phyloP scores from a whole-genome alignment of 495 filamentous ascomycete genomes.

The Xylona heveae region DNA sequence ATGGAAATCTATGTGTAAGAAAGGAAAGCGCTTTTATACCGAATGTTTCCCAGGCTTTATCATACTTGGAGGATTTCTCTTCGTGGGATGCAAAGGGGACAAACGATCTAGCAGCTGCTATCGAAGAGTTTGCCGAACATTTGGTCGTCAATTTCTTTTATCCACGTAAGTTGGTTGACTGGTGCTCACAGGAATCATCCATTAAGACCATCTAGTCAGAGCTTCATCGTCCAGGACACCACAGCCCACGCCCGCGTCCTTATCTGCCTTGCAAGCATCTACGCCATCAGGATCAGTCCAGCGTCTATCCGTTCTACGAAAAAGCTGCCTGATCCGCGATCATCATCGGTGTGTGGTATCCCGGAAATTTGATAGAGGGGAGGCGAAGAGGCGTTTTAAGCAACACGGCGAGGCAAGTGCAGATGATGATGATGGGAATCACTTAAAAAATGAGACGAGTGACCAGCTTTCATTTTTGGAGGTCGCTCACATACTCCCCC shows the following conservation, averaged over 20 bases:
- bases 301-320: slow-evolving; percentile 9
- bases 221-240: slow-evolving; percentile 8
- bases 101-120: no score
- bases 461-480: not conserved
- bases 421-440: slow-evolving; percentile 1
- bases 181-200: not conserved
- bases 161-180: not conserved
- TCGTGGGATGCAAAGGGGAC: no score
- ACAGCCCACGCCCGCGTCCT: slow-evolving; percentile 8
- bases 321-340: slow-evolving; percentile 10
- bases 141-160: slow-evolving; percentile 1
- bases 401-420: not conserved
- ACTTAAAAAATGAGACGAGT: not conserved
- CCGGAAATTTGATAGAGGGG: slow-evolving; percentile 10
- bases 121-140: not conserved
- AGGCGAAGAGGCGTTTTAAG: slow-evolving; percentile 3
- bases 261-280: slow-evolving; percentile 5
- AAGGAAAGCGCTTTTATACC: no score
- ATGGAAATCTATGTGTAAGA: no score
- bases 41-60: no score
- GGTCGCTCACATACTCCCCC: slow-evolving; percentile 2
- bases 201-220: slow-evolving; percentile 6
- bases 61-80: no score
- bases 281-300: slow-evolving; percentile 5
- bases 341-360: slow-evolving; percentile 11